A percentile compares a stretch with the other conserved stretches of the same genome.
phyloP scores from a whole-genome alignment of 179 eudicot species.

The Beta macrorhiza region DNA sequence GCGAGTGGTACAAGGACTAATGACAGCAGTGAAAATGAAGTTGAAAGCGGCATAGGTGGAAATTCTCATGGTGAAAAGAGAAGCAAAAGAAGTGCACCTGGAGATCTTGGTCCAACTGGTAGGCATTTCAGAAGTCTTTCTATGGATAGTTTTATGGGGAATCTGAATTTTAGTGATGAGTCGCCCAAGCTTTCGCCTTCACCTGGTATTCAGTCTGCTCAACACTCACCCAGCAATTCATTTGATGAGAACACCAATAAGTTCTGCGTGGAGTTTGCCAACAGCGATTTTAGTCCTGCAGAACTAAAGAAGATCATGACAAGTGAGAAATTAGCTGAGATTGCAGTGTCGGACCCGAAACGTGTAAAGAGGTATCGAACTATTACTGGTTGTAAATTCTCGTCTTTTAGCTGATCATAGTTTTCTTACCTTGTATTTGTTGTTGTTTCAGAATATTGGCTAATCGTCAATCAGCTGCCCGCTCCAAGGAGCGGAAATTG shows the following conservation, averaged over 20 bases:
- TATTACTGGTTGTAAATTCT: neutral
- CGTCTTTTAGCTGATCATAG: neutral
- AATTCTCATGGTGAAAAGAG: constrained; percentile 36
- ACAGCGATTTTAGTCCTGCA: constrained; percentile 36
- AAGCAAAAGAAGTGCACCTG: constrained; percentile 38
- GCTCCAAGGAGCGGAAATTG: constrained; percentile 48
- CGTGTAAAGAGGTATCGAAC: constrained; percentile 42
- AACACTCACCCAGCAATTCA: constrained; percentile 36
- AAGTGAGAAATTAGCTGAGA: constrained; percentile 44
- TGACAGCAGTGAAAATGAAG: constrained; percentile 60
- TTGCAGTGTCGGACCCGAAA: constrained; percentile 45
- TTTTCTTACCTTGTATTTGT: neutral
- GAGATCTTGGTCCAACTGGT: constrained; percentile 32
- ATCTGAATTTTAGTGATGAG: constrained; percentile 36
- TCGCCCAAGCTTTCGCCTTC: constrained; percentile 33
- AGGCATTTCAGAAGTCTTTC: constrained; percentile 55
- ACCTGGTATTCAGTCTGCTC: constrained; percentile 31
- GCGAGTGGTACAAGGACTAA: constrained; percentile 46
- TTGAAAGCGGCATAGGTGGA: constrained; percentile 37
- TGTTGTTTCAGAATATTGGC: constrained; percentile 46
- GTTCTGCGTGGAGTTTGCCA: constrained; percentile 44
- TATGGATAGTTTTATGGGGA: constrained; percentile 54
- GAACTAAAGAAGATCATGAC: constrained; percentile 50
- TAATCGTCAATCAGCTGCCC: constrained; percentile 59
- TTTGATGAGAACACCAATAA: constrained; percentile 34